These are phyloP conservation scores for Akanthomyces uredinophilus DNA, from an alignment of 2,329 filamentous ascomycete genomes.

Conservation along the genomic window DNA sequence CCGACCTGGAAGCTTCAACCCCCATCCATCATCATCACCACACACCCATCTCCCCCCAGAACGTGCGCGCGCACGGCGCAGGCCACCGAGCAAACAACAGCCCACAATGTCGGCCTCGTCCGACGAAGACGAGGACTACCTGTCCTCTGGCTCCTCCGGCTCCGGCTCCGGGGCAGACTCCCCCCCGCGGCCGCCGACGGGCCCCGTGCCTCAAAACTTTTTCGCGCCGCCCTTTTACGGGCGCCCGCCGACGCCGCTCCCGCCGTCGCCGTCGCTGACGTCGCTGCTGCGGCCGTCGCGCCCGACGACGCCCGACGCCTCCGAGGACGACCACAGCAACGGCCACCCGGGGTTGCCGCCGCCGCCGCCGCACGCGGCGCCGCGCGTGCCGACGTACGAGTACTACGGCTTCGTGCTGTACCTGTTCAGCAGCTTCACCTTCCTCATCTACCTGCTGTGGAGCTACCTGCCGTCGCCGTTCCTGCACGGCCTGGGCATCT, in stretches of 20 bases:
- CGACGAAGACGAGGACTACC: slow-evolving; percentile 33
- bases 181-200: slow-evolving; percentile 32
- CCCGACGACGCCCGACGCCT: slow-evolving; percentile 89
- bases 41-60: background rate
- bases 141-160: slow-evolving; percentile 30
- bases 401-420: slow-evolving; percentile 99
- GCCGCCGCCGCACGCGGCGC: slow-evolving; percentile 77
- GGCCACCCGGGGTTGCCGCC: slow-evolving; percentile 65
- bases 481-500: slow-evolving; percentile 85
- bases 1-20: background rate
- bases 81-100: background rate
- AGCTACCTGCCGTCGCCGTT: slow-evolving; percentile 88
- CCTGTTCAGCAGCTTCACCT: slow-evolving; percentile 77
- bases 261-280: slow-evolving; percentile 86
- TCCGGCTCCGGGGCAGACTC: slow-evolving; percentile 20
- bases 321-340: slow-evolving; percentile 68
- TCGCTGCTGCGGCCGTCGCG: slow-evolving; percentile 84
- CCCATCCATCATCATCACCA: background rate
- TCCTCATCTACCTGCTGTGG: slow-evolving; percentile 71
- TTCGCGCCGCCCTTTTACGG: slow-evolving; percentile 91
- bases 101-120: slow-evolving; percentile 30
- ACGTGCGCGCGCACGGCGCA: background rate
- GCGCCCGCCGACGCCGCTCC: slow-evolving; percentile 87
- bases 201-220: slow-evolving; percentile 46
- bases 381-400: slow-evolving; percentile 97